Percentiles rank a stretch among this genome's conserved stretches.
These are phyloP conservation scores for Dioszegia hungarica DNA, from an alignment of 768 basidiomycete genomes.

Conservation along the genomic window DNA sequence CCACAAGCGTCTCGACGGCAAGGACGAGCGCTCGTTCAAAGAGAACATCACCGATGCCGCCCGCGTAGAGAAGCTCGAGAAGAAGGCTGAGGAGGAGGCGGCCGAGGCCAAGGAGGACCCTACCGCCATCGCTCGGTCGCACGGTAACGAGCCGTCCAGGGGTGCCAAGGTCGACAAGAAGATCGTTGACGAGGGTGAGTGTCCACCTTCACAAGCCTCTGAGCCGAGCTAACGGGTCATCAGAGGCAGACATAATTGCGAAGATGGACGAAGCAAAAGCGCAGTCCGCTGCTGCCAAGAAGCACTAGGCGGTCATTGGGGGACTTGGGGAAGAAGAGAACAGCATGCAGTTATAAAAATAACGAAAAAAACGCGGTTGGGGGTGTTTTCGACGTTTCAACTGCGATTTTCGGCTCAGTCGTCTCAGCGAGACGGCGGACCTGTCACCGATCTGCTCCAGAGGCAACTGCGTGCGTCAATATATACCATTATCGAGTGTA, in stretches of 20 bases:
- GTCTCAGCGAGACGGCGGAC: no score
- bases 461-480: no score
- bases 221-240: neutral
- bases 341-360: no score
- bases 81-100: conserved; percentile 36
- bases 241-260: conserved; percentile 31
- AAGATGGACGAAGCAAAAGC: conserved; percentile 43
- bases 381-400: no score
- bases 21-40: conserved; percentile 42
- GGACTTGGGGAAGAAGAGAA: neutral
- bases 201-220: neutral
- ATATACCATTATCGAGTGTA: no score
- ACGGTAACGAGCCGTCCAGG: conserved; percentile 42
- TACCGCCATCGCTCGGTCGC: conserved; percentile 36
- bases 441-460: no score
- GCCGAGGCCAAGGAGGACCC: conserved; percentile 34
- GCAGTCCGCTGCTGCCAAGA: conserved; percentile 29
- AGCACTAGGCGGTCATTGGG: conserved; percentile 9
- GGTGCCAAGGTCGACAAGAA: conserved; percentile 47
- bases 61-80: conserved; percentile 40
- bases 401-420: no score
- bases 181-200: conserved; percentile 35
- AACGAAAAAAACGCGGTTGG: no score
- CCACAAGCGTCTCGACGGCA: conserved; percentile 41
- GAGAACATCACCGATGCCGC: conserved; percentile 44